Conservation (phyloP, 2,329 filamentous ascomycete species). For the Teratosphaeria viscida region DNA sequence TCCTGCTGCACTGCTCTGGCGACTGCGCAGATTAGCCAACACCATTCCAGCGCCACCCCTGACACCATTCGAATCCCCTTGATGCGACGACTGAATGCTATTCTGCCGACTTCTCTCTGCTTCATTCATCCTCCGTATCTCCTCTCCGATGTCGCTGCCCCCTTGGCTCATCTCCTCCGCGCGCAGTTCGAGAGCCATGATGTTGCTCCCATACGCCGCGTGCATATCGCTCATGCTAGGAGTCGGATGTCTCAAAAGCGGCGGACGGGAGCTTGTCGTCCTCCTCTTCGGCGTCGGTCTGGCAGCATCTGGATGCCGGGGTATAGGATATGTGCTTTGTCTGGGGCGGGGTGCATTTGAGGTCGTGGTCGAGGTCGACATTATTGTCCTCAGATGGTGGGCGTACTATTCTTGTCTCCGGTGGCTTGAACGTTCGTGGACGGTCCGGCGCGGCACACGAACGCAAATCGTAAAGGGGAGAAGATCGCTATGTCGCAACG, state of each 20-base stretch:
- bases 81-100: constrained; percentile 13
- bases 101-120: constrained; percentile 23
- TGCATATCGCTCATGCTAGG: not conserved
- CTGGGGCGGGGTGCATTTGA: not conserved
- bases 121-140: constrained; percentile 62
- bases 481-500: not conserved
- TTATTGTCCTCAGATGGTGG: not conserved
- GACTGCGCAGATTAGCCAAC: constrained; percentile 47
- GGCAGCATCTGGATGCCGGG: not conserved
- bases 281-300: not conserved
- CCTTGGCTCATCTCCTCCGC: constrained; percentile 65
- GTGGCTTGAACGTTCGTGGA: not conserved
- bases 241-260: constrained; percentile 1
- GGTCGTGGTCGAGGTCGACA: not conserved
- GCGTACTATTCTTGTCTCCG: not conserved
- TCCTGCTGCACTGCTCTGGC: constrained; percentile 29
- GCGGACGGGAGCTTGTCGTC: not conserved
- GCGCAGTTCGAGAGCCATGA: constrained; percentile 63
- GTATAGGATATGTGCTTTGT: not conserved
- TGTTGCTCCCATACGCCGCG: constrained; percentile 36
- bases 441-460: not conserved
- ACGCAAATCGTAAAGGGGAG: not conserved
- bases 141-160: constrained; percentile 63
- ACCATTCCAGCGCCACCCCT: constrained; percentile 3
- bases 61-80: constrained; percentile 9